Base-by-base conservation (phyloP, 495 filamentous ascomycete genomes). In the Xylaria bambusicola region DNA sequence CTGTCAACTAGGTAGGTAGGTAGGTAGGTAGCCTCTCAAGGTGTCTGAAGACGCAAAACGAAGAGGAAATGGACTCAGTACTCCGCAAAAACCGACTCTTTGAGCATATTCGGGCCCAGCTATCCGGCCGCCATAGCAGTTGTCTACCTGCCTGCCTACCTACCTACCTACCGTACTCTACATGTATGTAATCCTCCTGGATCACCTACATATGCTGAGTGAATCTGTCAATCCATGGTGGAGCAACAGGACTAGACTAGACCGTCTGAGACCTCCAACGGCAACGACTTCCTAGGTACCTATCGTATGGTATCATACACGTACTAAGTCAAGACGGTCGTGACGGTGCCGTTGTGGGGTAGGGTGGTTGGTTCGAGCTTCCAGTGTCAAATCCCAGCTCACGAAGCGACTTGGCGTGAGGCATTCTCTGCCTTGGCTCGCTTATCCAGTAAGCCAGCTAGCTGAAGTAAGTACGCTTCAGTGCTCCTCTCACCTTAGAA, bases 361-460 rank as follows among this genome's bases (percentile, higher is more conserved):
- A 51, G 21, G 31, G 36, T 51, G 50, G 27, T 24, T 52, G 31
- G 50, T 41, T 52, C 50, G 15, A 41, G 21, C n/a, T n/a, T n/a
- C n/a, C n/a, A 35, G 51, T 44, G 5, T 6, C n/a, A 15, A 53
- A 53, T 41, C 51, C n/a, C 36, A 44, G 40, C 52, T 44, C 38
- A 44, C 12, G 40, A 42, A 36, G 52, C 35, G 49, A 44, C 52
- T 54, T 54, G 52, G 52, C 52, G 18, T 23, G 38, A 54, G 52
- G 52, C 52, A 54, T 54, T 54, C 52, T 54, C 24, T 20, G 26
- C 38, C 52, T 54, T 54, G 52, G 52, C 52, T 33, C 38, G 38
- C 38, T 44, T n/a, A 23, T 9, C 52, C 38, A 54, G 52, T 54
- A 54, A 54, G 52, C 52, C 10, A 10, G 29, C 29, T 33, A 33